Conservation (phyloP, 164 flowering plant genomes). For the Echeveria elegans region DNA sequence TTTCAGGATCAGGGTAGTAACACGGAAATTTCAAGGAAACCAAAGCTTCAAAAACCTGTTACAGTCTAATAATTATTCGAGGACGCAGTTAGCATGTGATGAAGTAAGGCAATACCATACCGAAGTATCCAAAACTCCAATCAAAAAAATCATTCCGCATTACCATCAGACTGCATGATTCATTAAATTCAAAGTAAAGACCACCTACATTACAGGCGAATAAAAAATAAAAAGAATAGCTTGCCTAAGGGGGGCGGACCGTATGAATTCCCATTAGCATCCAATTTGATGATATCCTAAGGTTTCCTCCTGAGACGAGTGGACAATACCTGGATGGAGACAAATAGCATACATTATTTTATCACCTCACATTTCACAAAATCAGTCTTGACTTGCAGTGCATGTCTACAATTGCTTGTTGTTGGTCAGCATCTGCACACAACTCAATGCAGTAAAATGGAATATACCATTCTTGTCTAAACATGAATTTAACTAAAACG, state of each 20-base stretch:
- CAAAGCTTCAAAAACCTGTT: conserved; percentile 80
- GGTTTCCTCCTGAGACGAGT: conserved; percentile 85
- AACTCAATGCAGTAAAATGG: too few relatives aligned
- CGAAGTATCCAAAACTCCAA: not conserved
- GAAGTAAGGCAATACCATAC: not conserved
- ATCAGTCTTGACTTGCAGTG: too few relatives aligned
- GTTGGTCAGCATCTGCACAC: too few relatives aligned
- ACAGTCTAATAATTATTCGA: conserved; percentile 19
- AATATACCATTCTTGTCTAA: too few relatives aligned
- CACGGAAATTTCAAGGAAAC: conserved; percentile 81
- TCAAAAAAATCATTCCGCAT: not conserved
- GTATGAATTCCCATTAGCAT: conserved; percentile 98
- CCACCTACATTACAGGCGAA: not conserved
- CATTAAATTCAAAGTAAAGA: not conserved
- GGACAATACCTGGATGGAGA: conserved; percentile 61
- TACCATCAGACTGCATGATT: too few relatives aligned
- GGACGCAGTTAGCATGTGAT: not conserved
- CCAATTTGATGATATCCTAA: conserved; percentile 91
- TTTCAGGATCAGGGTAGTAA: conserved; percentile 93
- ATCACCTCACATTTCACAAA: too few relatives aligned
- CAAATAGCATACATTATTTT: too few relatives aligned
- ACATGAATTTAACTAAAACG: too few relatives aligned
- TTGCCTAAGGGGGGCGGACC: conserved; percentile 99
- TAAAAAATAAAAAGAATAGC: conserved; percentile 9
- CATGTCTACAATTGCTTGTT: too few relatives aligned